A percentile compares a stretch with the other conserved stretches of the same genome.
These are phyloP conservation scores for Yamadazyma siamensis DNA, from an alignment of 1,139 yeast species.

Conservation along the genomic window DNA sequence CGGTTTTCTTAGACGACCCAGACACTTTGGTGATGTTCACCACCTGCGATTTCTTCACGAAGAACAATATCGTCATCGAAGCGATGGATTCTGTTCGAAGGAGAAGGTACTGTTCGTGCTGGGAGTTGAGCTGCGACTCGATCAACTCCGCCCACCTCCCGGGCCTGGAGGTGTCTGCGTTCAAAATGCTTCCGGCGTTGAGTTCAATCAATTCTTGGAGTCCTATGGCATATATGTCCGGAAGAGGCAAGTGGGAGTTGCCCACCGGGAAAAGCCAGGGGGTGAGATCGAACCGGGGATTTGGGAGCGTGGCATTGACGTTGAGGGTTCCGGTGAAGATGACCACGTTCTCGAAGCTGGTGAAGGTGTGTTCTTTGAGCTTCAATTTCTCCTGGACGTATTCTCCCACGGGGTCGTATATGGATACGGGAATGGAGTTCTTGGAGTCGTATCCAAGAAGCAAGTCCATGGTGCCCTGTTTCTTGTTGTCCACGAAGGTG, in stretches of 20 bases:
- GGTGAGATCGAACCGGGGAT: slow-evolving; percentile 52
- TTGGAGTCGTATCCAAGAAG: slow-evolving; percentile 74
- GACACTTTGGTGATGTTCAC: slow-evolving; percentile 68
- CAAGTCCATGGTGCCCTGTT: slow-evolving; percentile 83
- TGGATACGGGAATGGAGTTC: slow-evolving; percentile 63
- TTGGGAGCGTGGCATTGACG: slow-evolving; percentile 69
- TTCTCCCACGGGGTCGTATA: slow-evolving; percentile 88
- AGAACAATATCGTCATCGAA: slow-evolving; percentile 40
- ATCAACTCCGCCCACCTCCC: slow-evolving; percentile 60
- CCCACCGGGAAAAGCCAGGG: slow-evolving; percentile 81
- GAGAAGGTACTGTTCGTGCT: slow-evolving; percentile 32
- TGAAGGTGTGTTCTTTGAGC: slow-evolving; percentile 51
- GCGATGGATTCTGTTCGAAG: slow-evolving; percentile 44
- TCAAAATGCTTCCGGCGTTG: slow-evolving; percentile 76
- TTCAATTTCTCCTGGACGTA: slow-evolving; percentile 63
- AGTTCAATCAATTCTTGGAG: slow-evolving; percentile 91
- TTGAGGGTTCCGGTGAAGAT: slow-evolving; percentile 86
- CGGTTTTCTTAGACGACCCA: slow-evolving; percentile 82
- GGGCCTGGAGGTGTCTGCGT: slow-evolving; percentile 66
- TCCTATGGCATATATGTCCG: slow-evolving; percentile 82
- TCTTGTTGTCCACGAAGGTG: slow-evolving; percentile 88
- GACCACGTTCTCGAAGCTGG: slow-evolving; percentile 55
- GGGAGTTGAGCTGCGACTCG: slow-evolving; percentile 51
- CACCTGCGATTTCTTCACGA: slow-evolving; percentile 45
- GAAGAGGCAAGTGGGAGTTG: slow-evolving; percentile 39